Evolutionary conservation across 2,329 filamentous ascomycete genomes (phyloP), one percentile per base, ranked within the genome.

Genomic region (Trichoderma harzianum): DNA sequence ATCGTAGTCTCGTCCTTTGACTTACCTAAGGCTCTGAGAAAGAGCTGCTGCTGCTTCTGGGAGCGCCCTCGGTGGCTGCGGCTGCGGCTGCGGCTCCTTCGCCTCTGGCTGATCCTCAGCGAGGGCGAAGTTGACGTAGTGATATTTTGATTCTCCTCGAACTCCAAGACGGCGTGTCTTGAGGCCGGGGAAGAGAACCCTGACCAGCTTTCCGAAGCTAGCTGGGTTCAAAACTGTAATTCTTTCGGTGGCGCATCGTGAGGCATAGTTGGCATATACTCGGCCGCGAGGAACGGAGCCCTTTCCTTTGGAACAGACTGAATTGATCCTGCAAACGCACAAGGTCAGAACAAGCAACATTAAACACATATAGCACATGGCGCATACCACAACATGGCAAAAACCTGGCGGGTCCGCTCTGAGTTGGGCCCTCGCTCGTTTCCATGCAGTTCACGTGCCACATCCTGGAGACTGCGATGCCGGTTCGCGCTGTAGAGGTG

Each of bases 121-220:
- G 65, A 91, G 81, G 14, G 84, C 84, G 76, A 92, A 92, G 78
- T 91, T 90, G 61, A 91, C 89, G 78, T 99, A 99, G 82, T 99
- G 96, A 80, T 99, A 99, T 80, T 99, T 99, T 16, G 96, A 99
- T 83, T 98, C 95, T 74, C 96, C 96, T 68, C 96, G 90, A 61
- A 98, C 95, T 74, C 96, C 96, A 14, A 99, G 86, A 74, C 96
- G 89, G 72, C 96, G 89, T 36, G 96, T 99, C 82, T 97, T 95
- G 26, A 99, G 91, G 55, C 95, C 95, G 0, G 96, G 95, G 77
- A 98, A 99, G 66, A 99, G 92, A 51, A 99, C 95, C 36, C 96
- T 91, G 39, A 99, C 96, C 57, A 99, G 89, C 82, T 99, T 99
- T 71, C 96, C 96, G 82, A 99, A 99, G 32, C 95, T 98, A 11